Evolutionary conservation across 2,329 filamentous ascomycete species (phyloP).

Genomic region (Apiospora saccharicola): DNA sequence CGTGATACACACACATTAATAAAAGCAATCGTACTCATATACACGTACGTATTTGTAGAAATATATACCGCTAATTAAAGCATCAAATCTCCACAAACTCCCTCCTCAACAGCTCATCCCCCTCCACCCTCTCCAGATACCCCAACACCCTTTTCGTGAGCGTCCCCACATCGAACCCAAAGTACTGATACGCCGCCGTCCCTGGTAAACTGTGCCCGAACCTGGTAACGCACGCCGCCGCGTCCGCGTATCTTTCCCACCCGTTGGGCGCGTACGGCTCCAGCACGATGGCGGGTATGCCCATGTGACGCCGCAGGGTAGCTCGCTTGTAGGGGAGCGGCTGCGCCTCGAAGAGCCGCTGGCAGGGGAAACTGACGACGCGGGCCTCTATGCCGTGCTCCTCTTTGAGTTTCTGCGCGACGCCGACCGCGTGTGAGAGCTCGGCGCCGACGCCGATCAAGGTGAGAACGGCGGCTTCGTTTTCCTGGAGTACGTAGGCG

Average conservation of each 20-base stretch:
- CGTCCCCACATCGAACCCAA: conserved; percentile 55
- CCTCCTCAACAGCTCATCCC: conserved; percentile 28
- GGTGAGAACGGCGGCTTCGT: conserved; percentile 46
- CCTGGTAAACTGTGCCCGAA: conserved; percentile 66
- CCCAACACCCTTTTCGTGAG: conserved; percentile 25
- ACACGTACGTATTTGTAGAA: background rate
- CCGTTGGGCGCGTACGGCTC: conserved; percentile 66
- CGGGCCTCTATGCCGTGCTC: conserved; percentile 47
- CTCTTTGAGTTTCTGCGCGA: conserved; percentile 46
- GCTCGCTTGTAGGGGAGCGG: conserved; percentile 52
- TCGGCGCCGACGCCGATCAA: conserved; percentile 49
- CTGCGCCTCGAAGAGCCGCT: conserved; percentile 53
- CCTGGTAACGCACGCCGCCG: conserved; percentile 58
- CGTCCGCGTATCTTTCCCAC: conserved; percentile 68
- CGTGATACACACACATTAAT: too few relatives aligned
- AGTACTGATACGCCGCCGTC: conserved; percentile 61
- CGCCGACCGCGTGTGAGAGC: conserved; percentile 51
- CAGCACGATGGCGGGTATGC: conserved; percentile 60
- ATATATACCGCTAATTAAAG: background rate
- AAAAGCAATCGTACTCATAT: too few relatives aligned
- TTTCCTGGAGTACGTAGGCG: conserved; percentile 48
- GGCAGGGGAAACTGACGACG: conserved; percentile 54
- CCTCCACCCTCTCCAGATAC: conserved; percentile 27
- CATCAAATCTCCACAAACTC: conserved; percentile 29
- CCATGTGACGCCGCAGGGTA: conserved; percentile 51